Evolutionary conservation across 2,329 filamentous ascomycete genomes (phyloP).

Genomic region (Xylaria sp.): DNA sequence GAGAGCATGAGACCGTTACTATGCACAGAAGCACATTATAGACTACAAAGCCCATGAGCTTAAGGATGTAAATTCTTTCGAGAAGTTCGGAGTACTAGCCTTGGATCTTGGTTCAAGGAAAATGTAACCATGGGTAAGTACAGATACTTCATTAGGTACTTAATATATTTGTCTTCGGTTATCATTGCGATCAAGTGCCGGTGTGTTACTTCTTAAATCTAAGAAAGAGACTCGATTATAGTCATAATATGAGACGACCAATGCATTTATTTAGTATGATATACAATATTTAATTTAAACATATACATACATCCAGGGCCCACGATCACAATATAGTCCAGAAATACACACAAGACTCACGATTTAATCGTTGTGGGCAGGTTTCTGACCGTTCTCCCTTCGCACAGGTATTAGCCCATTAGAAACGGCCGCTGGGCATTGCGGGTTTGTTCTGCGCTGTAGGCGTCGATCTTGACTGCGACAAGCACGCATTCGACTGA

Average conservation of each 20-base stretch:
- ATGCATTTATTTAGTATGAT: not conserved
- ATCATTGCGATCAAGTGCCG: too few relatives aligned
- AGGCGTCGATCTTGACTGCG: slow-evolving; percentile 80
- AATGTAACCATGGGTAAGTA: too few relatives aligned
- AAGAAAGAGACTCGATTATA: slow-evolving; percentile 1
- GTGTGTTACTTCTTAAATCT: not conserved
- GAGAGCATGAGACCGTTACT: slow-evolving; percentile 58
- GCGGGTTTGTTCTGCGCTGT: slow-evolving; percentile 71
- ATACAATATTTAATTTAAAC: slow-evolving; percentile 8
- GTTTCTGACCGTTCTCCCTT: not conserved
- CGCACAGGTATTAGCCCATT: slow-evolving; percentile 37
- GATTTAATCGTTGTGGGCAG: not conserved
- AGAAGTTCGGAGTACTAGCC: too few relatives aligned
- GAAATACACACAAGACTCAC: slow-evolving; percentile 6
- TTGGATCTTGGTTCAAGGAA: too few relatives aligned
- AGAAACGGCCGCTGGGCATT: slow-evolving; percentile 76
- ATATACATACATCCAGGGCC: slow-evolving; percentile 1
- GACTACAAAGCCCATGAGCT: too few relatives aligned
- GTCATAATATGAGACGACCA: not conserved
- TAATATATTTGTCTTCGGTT: too few relatives aligned
- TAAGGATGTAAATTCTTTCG: too few relatives aligned
- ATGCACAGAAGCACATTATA: too few relatives aligned
- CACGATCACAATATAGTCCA: slow-evolving; percentile 2
- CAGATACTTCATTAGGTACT: too few relatives aligned
- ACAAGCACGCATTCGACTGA: slow-evolving; percentile 77